These are phyloP conservation scores for Parsonsia alboflavescens DNA, from an alignment of 257 asterid genomes.

Conservation along the genomic window DNA sequence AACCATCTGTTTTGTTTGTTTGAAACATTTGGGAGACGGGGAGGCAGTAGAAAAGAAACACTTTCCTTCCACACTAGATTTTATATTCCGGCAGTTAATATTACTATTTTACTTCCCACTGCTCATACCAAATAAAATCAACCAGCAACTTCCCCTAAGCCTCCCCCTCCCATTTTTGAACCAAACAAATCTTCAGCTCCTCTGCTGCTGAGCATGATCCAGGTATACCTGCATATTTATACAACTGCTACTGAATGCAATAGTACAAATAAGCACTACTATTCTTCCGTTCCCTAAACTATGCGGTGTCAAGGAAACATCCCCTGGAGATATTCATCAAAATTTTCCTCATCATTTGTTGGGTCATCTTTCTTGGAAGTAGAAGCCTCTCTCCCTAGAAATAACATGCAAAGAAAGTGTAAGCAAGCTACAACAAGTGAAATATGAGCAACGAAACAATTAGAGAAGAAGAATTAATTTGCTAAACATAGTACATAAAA, in stretches of 20 bases:
- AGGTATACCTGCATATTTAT: not conserved
- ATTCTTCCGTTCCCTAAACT: not conserved
- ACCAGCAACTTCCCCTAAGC: too few relatives aligned
- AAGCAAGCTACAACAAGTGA: not conserved
- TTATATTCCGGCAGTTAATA: too few relatives aligned
- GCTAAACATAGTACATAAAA: too few relatives aligned
- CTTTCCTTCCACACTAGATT: too few relatives aligned
- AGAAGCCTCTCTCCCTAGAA: slow-evolving; percentile 44
- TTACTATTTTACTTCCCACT: too few relatives aligned
- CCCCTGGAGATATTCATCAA: slow-evolving; percentile 79
- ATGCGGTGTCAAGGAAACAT: slow-evolving; percentile 65
- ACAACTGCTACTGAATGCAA: not conserved
- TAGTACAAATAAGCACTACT: not conserved
- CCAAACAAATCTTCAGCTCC: too few relatives aligned
- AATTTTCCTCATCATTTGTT: slow-evolving; percentile 57
- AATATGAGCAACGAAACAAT: not conserved
- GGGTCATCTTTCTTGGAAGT: slow-evolving; percentile 34
- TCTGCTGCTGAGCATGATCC: not conserved
- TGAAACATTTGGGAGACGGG: too few relatives aligned
- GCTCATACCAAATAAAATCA: too few relatives aligned
- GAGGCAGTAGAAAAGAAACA: too few relatives aligned
- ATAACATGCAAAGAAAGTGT: slow-evolving; percentile 1
- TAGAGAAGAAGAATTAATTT: not conserved
- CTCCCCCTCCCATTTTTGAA: too few relatives aligned
- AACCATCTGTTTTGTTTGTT: too few relatives aligned